These are phyloP conservation scores for Wickerhamiella azyma DNA, from an alignment of 805 yeast genomes.

Conservation along the genomic window DNA sequence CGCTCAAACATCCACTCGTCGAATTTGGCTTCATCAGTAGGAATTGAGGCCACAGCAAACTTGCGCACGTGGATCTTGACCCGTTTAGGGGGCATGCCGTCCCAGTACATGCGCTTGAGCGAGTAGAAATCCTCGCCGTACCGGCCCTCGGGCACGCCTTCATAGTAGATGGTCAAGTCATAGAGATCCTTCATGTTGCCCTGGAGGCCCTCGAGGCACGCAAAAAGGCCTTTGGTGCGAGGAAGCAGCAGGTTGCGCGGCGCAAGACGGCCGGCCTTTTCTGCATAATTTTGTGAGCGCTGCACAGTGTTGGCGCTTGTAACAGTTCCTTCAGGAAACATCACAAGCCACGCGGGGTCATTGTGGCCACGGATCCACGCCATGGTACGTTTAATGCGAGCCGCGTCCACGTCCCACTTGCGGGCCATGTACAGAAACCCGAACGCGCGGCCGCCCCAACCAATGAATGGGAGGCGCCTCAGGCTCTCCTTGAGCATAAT, in stretches of 20 bases:
- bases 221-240: constrained; percentile 63
- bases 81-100: constrained; percentile 56
- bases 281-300: constrained; percentile 45
- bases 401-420: constrained; percentile 71
- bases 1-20: constrained; percentile 58
- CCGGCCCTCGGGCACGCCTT: constrained; percentile 45
- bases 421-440: constrained; percentile 69
- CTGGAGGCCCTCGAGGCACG: constrained; percentile 41
- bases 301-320: constrained; percentile 49
- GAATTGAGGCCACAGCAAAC: constrained; percentile 46
- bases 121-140: constrained; percentile 71
- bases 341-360: constrained; percentile 48
- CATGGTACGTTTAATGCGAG: constrained; percentile 29
- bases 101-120: constrained; percentile 45
- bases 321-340: constrained; percentile 95
- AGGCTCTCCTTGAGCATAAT: constrained; percentile 72
- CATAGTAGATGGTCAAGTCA: constrained; percentile 74
- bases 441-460: constrained; percentile 72
- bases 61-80: constrained; percentile 55
- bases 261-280: constrained; percentile 27
- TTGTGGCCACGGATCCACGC: constrained; percentile 23
- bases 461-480: constrained; percentile 55
- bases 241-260: constrained; percentile 65
- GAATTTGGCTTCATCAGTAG: constrained; percentile 43
- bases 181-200: constrained; percentile 37